phyloP scores from a whole-genome alignment of 768 basidiomycete species.

The Xerocomus brunneocitrinus region DNA sequence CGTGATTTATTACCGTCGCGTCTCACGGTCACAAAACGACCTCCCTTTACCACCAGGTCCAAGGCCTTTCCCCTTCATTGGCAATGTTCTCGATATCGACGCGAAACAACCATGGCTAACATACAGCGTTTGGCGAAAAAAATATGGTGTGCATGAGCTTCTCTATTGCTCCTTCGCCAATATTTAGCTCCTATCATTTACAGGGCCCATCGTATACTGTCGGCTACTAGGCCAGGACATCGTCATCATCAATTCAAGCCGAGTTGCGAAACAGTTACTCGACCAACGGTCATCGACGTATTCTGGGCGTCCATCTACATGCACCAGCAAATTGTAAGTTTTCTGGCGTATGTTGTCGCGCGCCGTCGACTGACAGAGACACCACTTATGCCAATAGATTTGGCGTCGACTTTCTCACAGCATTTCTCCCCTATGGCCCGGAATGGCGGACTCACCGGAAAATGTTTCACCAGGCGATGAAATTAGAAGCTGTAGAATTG shows the following conservation, averaged over 20 bases:
- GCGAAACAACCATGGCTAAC: slow-evolving; percentile 24
- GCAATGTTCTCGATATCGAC: slow-evolving; percentile 23
- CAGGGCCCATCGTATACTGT: slow-evolving; percentile 29
- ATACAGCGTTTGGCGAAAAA: slow-evolving; percentile 26
- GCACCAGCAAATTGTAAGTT: slow-evolving; percentile 21
- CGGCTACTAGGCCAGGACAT: slow-evolving; percentile 23
- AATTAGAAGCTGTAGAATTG: slow-evolving; percentile 11
- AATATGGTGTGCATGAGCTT: slow-evolving; percentile 24
- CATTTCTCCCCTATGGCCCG: slow-evolving; percentile 26
- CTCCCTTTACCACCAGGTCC: slow-evolving; percentile 23
- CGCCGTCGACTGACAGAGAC: not conserved
- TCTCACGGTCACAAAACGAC: slow-evolving; percentile 2
- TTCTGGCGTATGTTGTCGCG: not conserved
- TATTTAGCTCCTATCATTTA: not conserved
- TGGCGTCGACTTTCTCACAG: slow-evolving; percentile 27
- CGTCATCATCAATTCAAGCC: slow-evolving; percentile 25
- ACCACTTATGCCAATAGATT: slow-evolving; percentile 13
- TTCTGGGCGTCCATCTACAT: slow-evolving; percentile 25
- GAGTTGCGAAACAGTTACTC: slow-evolving; percentile 24
- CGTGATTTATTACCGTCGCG: slow-evolving; percentile 4
- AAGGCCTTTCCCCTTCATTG: slow-evolving; percentile 19
- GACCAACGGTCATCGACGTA: slow-evolving; percentile 29
- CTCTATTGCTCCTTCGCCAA: not conserved
- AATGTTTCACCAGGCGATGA: slow-evolving; percentile 28
- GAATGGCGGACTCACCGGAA: slow-evolving; percentile 27